Evolutionary conservation across 768 basidiomycete genomes (phyloP).

Genomic region (Agaricus subrufescens): DNA sequence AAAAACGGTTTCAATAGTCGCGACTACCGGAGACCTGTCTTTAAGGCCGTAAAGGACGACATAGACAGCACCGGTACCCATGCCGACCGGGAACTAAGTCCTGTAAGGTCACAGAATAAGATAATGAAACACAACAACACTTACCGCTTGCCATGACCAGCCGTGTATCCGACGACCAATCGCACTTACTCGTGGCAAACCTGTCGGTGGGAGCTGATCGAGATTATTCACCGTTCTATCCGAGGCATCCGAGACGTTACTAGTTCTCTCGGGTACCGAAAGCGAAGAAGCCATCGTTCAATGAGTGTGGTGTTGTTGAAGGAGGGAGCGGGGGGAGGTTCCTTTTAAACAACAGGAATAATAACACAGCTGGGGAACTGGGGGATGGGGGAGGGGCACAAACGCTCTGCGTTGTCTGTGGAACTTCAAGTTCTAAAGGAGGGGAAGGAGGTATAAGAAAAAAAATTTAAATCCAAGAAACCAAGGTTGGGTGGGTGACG

Average conservation of each 20-base stretch:
- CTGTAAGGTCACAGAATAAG: not conserved
- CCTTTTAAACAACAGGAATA: not conserved
- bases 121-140: slow-evolving; percentile 11
- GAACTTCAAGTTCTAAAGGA: slow-evolving; percentile 10
- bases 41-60: slow-evolving; percentile 40
- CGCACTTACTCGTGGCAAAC: not conserved
- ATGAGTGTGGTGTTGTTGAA: not conserved
- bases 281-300: slow-evolving; percentile 1
- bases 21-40: slow-evolving; percentile 25
- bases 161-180: slow-evolving; percentile 34
- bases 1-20: slow-evolving; percentile 35
- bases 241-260: slow-evolving; percentile 3
- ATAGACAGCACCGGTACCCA: slow-evolving; percentile 47
- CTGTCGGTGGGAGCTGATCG: not conserved
- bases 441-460: not conserved
- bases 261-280: not conserved
- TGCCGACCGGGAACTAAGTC: slow-evolving; percentile 42
- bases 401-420: slow-evolving; percentile 8
- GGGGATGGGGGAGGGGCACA: not conserved
- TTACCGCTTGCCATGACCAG: slow-evolving; percentile 47
- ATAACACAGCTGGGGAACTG: not conserved
- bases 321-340: too few relatives aligned
- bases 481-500: not conserved
- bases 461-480: not conserved
- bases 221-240: slow-evolving; percentile 1